Conservation (phyloP, 2,329 filamentous ascomycete genomes). For the Botrytis deweyae region DNA sequence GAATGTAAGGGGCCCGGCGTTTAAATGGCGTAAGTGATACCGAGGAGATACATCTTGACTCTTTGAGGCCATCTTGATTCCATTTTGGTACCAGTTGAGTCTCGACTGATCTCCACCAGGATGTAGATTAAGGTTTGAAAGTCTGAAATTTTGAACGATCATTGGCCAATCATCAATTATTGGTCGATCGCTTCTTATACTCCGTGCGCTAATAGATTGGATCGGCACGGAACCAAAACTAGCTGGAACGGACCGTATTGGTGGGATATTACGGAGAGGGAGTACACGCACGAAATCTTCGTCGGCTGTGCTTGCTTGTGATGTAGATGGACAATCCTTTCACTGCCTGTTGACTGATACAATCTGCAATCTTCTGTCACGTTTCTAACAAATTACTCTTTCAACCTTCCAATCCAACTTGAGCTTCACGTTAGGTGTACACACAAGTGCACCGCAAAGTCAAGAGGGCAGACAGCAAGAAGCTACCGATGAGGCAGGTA, state of each 20-base stretch:
- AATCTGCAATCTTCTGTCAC: not conserved
- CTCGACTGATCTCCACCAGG: conserved; percentile 9
- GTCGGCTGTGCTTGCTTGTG: not conserved
- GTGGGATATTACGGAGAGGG: not conserved
- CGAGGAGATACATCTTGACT: not conserved
- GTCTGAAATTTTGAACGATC: not conserved
- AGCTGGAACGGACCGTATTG: not conserved
- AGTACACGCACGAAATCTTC: not conserved
- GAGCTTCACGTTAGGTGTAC: not conserved
- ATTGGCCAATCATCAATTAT: not conserved
- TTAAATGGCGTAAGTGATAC: conserved; percentile 12
- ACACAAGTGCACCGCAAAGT: not conserved
- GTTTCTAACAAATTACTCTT: not conserved
- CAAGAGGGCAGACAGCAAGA: not conserved
- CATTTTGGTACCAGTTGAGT: not conserved
- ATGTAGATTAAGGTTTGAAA: conserved; percentile 4
- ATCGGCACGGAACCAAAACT: not conserved
- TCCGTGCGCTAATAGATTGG: not conserved
- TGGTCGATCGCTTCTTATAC: not conserved
- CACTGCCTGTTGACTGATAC: not conserved
- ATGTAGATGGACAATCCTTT: not conserved
- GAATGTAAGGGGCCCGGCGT: not conserved
- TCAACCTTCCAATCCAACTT: not conserved
- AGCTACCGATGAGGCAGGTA: not conserved
- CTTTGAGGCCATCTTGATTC: not conserved